Conservation (phyloP, 495 filamentous ascomycete genomes). For the Aspergillus baeticus region DNA sequence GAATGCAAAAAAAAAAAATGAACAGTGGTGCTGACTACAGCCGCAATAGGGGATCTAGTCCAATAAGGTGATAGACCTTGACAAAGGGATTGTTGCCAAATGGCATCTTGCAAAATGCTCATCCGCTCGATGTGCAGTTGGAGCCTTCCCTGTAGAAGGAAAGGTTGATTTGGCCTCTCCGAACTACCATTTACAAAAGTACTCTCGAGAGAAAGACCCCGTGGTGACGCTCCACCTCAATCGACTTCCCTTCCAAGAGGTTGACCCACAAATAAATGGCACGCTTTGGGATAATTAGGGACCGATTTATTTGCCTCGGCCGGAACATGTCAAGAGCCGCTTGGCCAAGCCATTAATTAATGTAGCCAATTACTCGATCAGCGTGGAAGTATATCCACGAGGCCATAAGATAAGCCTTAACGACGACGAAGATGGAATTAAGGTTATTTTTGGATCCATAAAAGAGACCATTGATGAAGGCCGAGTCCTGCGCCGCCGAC, state of each 20-base stretch:
- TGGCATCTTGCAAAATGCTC: background rate
- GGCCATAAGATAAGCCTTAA: background rate
- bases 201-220: too few species aligned
- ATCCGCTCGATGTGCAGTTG: too few species aligned
- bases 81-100: background rate
- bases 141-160: too few species aligned
- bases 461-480: background rate
- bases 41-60: conserved; percentile 5
- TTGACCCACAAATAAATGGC: background rate
- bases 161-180: too few species aligned
- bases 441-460: background rate
- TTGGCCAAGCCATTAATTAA: background rate
- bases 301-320: background rate
- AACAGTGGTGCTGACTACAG: too few species aligned
- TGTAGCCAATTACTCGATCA: background rate
- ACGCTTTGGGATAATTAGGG: background rate
- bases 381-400: background rate
- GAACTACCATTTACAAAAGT: too few species aligned
- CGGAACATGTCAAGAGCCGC: background rate
- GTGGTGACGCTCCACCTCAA: too few species aligned
- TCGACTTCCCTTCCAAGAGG: background rate
- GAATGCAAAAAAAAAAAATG: too few species aligned
- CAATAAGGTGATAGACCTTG: background rate
- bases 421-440: background rate
- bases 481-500: background rate